A percentile compares a stretch with the other conserved stretches of the same genome.
These are phyloP conservation scores for Aspergillus sp. DNA, from an alignment of 2,329 filamentous ascomycete species.

Conservation along the genomic window DNA sequence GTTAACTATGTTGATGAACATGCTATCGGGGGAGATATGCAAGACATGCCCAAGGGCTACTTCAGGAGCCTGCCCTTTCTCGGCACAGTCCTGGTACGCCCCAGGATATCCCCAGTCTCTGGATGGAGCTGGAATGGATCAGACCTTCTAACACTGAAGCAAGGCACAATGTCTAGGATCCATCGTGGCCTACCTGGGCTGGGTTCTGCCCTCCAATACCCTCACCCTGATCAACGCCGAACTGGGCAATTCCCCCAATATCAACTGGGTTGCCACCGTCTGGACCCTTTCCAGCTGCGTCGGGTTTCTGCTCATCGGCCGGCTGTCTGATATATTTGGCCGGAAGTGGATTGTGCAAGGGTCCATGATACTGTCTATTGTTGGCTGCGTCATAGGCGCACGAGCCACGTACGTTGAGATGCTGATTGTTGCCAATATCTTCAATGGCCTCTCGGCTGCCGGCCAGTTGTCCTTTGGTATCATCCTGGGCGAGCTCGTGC, in stretches of 20 bases:
- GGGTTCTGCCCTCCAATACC: not conserved
- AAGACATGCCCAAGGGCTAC: conserved; percentile 1
- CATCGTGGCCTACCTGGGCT: not conserved
- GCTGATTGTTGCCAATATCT: not conserved
- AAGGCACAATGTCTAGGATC: not conserved
- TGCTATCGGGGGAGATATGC: not conserved
- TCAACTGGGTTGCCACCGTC: conserved; percentile 1
- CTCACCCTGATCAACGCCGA: not conserved
- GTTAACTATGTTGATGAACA: not conserved
- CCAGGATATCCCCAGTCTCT: no score
- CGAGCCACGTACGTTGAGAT: not conserved
- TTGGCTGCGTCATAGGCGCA: not conserved
- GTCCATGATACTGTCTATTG: not conserved
- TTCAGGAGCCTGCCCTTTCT: not conserved
- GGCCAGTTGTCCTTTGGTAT: not conserved
- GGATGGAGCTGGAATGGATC: no score
- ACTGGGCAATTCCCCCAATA: not conserved
- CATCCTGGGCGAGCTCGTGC: not conserved
- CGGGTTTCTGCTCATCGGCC: not conserved
- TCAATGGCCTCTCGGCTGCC: not conserved
- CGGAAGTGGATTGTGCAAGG: not conserved
- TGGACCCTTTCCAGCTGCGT: not conserved
- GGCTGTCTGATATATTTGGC: not conserved
- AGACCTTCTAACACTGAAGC: no score
- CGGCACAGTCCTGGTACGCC: not conserved